Evolutionary conservation across 805 yeast genomes (phyloP).

Genomic region (Pichia rugopelliculosa): DNA sequence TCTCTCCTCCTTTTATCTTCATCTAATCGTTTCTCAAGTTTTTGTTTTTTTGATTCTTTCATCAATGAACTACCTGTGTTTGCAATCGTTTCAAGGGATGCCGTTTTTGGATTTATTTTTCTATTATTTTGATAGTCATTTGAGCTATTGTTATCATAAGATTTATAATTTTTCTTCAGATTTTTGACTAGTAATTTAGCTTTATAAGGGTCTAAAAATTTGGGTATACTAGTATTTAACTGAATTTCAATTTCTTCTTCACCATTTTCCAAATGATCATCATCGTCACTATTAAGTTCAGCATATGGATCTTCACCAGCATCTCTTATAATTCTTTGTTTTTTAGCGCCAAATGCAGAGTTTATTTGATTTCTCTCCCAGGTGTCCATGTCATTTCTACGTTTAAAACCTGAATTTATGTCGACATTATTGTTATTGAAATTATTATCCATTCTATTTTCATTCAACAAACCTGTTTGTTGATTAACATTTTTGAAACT

Average conservation of each 20-base stretch:
- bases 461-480: constrained; percentile 39
- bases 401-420: constrained; percentile 1
- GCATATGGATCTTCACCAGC: constrained; percentile 28
- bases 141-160: constrained; percentile 5
- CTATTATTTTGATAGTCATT: constrained; percentile 18
- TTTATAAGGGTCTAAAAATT: constrained; percentile 38
- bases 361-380: constrained; percentile 84
- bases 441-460: not conserved
- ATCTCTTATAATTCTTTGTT: constrained; percentile 6
- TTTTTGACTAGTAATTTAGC: not conserved
- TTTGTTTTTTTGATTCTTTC: constrained; percentile 54
- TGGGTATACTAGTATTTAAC: constrained; percentile 60
- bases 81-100: constrained; percentile 71
- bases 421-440: not conserved
- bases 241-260: constrained; percentile 68
- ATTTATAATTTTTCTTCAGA: not conserved
- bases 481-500: constrained; percentile 73
- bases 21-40: constrained; percentile 42
- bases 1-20: constrained; percentile 34
- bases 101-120: constrained; percentile 39
- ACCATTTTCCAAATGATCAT: constrained; percentile 22
- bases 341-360: constrained; percentile 27
- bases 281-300: constrained; percentile 19
- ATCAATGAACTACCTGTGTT: constrained; percentile 64
- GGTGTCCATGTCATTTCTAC: constrained; percentile 40